A percentile compares a stretch with the other conserved stretches of the same genome.
Conservation (phyloP, 2,329 filamentous ascomycete genomes). For the Phoma sp. region DNA sequence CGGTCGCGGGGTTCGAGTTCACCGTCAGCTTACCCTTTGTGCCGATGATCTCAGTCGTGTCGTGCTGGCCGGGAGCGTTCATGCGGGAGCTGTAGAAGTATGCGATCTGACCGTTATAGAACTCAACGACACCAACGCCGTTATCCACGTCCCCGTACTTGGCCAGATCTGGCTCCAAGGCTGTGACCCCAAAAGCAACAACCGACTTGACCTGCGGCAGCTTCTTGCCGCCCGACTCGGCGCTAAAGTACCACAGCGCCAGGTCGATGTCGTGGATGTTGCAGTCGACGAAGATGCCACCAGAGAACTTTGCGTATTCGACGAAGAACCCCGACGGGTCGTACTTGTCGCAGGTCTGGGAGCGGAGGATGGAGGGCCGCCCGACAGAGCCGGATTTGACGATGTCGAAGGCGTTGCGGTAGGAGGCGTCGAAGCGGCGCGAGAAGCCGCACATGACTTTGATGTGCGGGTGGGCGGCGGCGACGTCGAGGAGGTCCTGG, state of each 20-base stretch:
- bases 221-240: conserved; percentile 20
- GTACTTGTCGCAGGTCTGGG: conserved; percentile 70
- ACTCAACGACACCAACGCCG: conserved; percentile 69
- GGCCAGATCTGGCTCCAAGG: conserved; percentile 63
- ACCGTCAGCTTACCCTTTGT: conserved; percentile 68
- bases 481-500: conserved; percentile 65
- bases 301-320: conserved; percentile 67
- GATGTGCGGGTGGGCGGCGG: conserved; percentile 61
- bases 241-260: conserved; percentile 65
- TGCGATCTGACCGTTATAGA: conserved; percentile 67
- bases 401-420: conserved; percentile 64
- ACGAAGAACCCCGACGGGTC: conserved; percentile 72
- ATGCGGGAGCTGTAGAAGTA: conserved; percentile 69
- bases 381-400: conserved; percentile 64
- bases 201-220: conserved; percentile 61
- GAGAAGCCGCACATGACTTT: conserved; percentile 73
- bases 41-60: conserved; percentile 71
- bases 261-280: conserved; percentile 74
- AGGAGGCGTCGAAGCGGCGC: conserved; percentile 69
- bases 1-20: conserved; percentile 63
- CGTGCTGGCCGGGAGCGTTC: conserved; percentile 72
- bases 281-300: conserved; percentile 74
- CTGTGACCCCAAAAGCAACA: conserved; percentile 62
- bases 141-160: conserved; percentile 68
- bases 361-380: conserved; percentile 64